Conservation (phyloP, 2,329 filamentous ascomycete species). For the Trichoderma aggressivum region DNA sequence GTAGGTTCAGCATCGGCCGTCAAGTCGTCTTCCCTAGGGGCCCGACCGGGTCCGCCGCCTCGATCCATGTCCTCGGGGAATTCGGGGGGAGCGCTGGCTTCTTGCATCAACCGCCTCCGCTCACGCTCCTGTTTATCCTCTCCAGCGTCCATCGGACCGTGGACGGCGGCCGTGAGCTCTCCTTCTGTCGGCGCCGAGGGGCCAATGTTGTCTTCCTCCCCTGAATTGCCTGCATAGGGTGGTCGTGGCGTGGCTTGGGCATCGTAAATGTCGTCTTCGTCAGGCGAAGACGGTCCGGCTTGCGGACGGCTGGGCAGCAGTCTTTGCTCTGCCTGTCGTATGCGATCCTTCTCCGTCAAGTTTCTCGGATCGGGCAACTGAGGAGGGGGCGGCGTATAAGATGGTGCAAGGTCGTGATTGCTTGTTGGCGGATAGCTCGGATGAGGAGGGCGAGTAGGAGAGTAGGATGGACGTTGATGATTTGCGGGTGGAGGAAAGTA, state of each 20-base stretch:
- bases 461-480: conserved; percentile 29
- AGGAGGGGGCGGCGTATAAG: conserved; percentile 56
- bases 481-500: conserved; percentile 34
- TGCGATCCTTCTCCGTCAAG: conserved; percentile 76
- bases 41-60: conserved; percentile 30
- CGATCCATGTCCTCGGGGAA: conserved; percentile 52
- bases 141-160: background rate
- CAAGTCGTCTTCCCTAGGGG: conserved; percentile 23
- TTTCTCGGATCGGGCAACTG: conserved; percentile 56
- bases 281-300: conserved; percentile 31
- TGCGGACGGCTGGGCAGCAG: conserved; percentile 74
- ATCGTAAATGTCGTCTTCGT: conserved; percentile 52
- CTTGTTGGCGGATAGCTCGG: conserved; percentile 11
- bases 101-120: conserved; percentile 57
- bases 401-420: conserved; percentile 34
- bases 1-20: conserved; percentile 42
- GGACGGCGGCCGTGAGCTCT: conserved; percentile 34
- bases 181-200: conserved; percentile 47
- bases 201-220: conserved; percentile 24
- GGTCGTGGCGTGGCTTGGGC: conserved; percentile 39
- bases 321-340: conserved; percentile 72
- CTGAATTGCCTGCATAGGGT: conserved; percentile 20
- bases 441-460: conserved; percentile 13
- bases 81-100: conserved; percentile 61
- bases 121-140: conserved; percentile 83